These are phyloP conservation scores for Amborella trichopoda DNA, from an alignment of 164 flowering plant genomes.

Conservation along the genomic window DNA sequence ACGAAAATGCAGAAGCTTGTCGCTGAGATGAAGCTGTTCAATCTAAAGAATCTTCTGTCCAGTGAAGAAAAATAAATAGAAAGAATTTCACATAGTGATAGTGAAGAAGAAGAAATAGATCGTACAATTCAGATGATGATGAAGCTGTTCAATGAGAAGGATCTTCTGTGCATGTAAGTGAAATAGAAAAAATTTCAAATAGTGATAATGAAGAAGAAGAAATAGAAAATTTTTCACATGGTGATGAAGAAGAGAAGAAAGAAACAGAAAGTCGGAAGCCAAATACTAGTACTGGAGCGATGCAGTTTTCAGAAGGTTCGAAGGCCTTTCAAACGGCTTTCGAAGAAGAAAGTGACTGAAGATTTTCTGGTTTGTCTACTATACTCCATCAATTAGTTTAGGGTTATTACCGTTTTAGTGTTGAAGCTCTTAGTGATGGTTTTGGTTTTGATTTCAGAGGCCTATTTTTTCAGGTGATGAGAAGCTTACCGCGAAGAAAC, in stretches of 20 bases:
- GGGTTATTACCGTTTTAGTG: not conserved
- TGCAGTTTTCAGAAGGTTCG: slow-evolving; percentile 56
- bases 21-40: too few species aligned
- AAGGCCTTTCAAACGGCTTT: slow-evolving; percentile 68
- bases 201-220: slow-evolving; percentile 17
- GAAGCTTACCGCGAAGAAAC: slow-evolving; percentile 76
- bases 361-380: slow-evolving; percentile 39
- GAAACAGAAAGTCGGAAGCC: slow-evolving; percentile 42
- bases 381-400: not conserved
- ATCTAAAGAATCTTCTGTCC: too few species aligned
- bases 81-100: too few species aligned
- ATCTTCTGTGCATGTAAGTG: slow-evolving; percentile 19
- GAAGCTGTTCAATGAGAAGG: slow-evolving; percentile 14
- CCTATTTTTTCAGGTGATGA: slow-evolving; percentile 77
- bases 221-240: not conserved
- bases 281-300: slow-evolving; percentile 43
- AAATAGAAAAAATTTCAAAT: too few species aligned
- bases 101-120: too few species aligned
- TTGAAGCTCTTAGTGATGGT: not conserved
- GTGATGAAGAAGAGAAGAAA: slow-evolving; percentile 10
- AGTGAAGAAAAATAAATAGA: too few species aligned
- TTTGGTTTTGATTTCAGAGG: slow-evolving; percentile 40
- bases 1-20: slow-evolving; percentile 45
- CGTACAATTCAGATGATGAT: slow-evolving; percentile 67
- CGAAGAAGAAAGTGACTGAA: slow-evolving; percentile 39